Conservation (phyloP, 108 stramenopile species). For the Mayamaea pseudoterrestris region DNA sequence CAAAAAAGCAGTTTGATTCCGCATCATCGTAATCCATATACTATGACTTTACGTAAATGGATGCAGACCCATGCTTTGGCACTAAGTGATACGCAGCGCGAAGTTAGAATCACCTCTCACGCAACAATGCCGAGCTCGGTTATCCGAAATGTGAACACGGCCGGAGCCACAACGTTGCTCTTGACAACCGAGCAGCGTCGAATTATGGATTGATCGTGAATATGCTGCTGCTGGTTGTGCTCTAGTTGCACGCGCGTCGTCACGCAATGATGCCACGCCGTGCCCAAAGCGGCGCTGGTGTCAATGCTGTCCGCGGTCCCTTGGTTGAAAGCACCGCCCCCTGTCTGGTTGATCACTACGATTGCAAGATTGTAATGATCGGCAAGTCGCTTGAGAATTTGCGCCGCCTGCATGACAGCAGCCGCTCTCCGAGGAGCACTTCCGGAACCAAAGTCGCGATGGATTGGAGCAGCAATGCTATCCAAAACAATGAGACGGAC, state of each 20-base stretch:
- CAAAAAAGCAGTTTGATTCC: too few relatives aligned
- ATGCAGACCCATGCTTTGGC: too few relatives aligned
- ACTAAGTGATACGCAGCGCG: too few relatives aligned
- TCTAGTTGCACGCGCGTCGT: conserved; percentile 50
- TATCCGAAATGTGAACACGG: too few relatives aligned
- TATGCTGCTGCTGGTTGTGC: neutral
- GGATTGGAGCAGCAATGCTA: conserved; percentile 76
- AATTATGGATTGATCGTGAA: neutral
- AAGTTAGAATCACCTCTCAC: too few relatives aligned
- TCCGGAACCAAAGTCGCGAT: conserved; percentile 39
- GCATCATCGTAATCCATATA: too few relatives aligned
- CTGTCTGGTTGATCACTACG: conserved; percentile 71
- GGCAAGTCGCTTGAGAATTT: conserved; percentile 56
- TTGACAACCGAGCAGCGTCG: conserved; percentile 22
- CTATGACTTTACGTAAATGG: too few relatives aligned
- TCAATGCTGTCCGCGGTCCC: neutral
- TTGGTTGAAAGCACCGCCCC: conserved; percentile 4
- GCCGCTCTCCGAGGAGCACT: conserved; percentile 38
- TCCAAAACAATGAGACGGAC: conserved; percentile 43
- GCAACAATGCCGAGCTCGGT: too few relatives aligned
- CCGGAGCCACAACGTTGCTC: conserved; percentile 20
- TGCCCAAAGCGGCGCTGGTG: conserved; percentile 62
- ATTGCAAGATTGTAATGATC: conserved; percentile 56
- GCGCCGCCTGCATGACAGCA: conserved; percentile 47
- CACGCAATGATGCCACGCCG: conserved; percentile 80